Evolutionary conservation across 352 stramenopile species (phyloP).

Genomic region (Pseudoperonospora humuli): DNA sequence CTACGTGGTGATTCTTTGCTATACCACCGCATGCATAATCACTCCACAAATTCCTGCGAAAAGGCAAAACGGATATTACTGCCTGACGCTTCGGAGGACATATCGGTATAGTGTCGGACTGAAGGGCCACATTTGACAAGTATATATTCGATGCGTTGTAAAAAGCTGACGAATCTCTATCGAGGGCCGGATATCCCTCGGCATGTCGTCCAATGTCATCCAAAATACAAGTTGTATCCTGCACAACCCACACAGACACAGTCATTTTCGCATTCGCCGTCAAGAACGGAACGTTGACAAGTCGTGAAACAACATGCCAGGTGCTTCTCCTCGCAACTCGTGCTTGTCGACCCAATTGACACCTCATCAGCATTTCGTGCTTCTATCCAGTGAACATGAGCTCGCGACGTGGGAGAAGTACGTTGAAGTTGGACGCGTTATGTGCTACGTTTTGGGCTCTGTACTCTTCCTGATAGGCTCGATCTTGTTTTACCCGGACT

Average conservation of each 20-base stretch:
- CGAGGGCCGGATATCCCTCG: no score
- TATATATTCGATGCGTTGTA: no score
- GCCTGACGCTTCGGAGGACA: no score
- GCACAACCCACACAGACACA: slow-evolving; percentile 2
- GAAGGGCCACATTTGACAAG: no score
- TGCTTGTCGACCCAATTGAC: slow-evolving; percentile 22
- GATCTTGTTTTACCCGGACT: slow-evolving; percentile 77
- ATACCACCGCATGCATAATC: no score
- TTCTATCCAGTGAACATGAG: slow-evolving; percentile 12
- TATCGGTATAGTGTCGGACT: no score
- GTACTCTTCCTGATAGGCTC: slow-evolving; percentile 70
- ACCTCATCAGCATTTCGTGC: slow-evolving; percentile 13
- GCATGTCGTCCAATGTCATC: no score
- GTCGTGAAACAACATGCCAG: slow-evolving; percentile 12
- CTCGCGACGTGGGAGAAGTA: slow-evolving; percentile 37
- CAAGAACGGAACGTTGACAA: slow-evolving; percentile 8
- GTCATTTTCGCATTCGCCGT: slow-evolving; percentile 20
- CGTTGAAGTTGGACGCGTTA: slow-evolving; percentile 42
- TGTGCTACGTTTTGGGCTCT: slow-evolving; percentile 54
- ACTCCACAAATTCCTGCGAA: no score
- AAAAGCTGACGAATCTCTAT: no score
- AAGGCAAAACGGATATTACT: no score
- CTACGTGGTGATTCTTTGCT: no score
- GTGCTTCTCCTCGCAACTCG: slow-evolving; percentile 23
- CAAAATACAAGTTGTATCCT: no score